Evolutionary conservation across 75 land plant species (phyloP).

Genomic region (Isoetes taiwanensis): DNA sequence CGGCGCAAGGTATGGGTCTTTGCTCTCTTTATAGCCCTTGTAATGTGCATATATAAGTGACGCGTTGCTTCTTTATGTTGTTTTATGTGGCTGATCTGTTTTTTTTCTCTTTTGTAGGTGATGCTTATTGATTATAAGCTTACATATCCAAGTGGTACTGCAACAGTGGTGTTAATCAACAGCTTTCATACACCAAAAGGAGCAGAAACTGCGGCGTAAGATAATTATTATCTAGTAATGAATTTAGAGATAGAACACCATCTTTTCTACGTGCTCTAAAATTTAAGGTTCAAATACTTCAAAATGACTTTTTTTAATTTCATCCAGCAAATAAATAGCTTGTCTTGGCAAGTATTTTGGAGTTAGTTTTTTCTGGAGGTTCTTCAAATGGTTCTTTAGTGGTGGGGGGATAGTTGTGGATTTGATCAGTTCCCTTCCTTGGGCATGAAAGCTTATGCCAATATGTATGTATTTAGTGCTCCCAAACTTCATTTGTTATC

Average conservation of each 20-base stretch:
- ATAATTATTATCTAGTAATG: no score
- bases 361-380: conserved; percentile 64
- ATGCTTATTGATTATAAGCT: conserved; percentile 81
- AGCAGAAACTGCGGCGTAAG: conserved; percentile 52
- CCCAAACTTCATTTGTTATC: neutral
- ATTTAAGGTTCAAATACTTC: no score
- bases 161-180: conserved; percentile 85
- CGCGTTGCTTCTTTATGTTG: neutral
- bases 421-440: conserved; percentile 69
- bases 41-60: no score
- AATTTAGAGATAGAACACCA: no score
- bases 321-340: conserved; percentile 46
- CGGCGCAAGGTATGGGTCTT: conserved; percentile 57
- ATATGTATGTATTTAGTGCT: conserved; percentile 20
- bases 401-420: conserved; percentile 61
- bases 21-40: neutral
- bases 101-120: conserved; percentile 28
- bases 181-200: conserved; percentile 73
- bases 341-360: conserved; percentile 58
- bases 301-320: no score
- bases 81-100: neutral
- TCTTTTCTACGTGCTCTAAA: no score
- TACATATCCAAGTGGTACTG: conserved; percentile 87
- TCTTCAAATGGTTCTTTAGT: conserved; percentile 86
- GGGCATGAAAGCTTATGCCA: conserved; percentile 61